A percentile compares a stretch with the other conserved stretches of the same genome.
Evolutionary conservation across 441 rosid species (phyloP).

Genomic region (Populus hybrid): DNA sequence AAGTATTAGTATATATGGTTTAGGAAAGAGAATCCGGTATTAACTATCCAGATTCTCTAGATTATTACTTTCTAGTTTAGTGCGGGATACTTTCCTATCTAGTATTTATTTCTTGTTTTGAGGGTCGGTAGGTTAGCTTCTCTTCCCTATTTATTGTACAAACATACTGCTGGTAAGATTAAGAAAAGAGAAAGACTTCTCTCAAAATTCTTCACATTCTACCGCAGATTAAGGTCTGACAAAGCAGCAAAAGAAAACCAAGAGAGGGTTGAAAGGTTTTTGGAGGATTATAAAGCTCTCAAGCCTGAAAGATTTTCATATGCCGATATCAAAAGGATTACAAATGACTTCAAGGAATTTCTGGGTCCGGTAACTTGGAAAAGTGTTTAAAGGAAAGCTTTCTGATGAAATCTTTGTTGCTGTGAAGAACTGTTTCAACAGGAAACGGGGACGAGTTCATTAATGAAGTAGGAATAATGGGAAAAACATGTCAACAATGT

Average conservation of each 20-base stretch:
- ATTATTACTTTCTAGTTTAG: too few species aligned
- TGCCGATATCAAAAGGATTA: slow-evolving; percentile 32
- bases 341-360: slow-evolving; percentile 20
- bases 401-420: slow-evolving; percentile 9
- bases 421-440: background rate
- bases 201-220: too few species aligned
- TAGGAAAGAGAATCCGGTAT: too few species aligned
- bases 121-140: too few species aligned
- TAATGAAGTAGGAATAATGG: slow-evolving; percentile 29
- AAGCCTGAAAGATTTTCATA: slow-evolving; percentile 26
- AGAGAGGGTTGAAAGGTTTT: slow-evolving; percentile 21
- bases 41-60: too few species aligned
- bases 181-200: too few species aligned
- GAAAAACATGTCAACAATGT: slow-evolving; percentile 24
- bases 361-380: slow-evolving; percentile 36
- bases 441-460: background rate
- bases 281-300: slow-evolving; percentile 27
- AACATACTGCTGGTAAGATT: too few species aligned
- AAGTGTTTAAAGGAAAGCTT: slow-evolving; percentile 30
- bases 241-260: slow-evolving; percentile 15
- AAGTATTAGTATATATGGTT: too few species aligned
- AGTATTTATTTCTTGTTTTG: too few species aligned
- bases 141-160: too few species aligned
- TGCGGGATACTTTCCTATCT: too few species aligned
- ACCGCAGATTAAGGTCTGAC: background rate